Base-by-base conservation (phyloP, 176 grass and related monocot genomes). In the Leersia perrieri region DNA sequence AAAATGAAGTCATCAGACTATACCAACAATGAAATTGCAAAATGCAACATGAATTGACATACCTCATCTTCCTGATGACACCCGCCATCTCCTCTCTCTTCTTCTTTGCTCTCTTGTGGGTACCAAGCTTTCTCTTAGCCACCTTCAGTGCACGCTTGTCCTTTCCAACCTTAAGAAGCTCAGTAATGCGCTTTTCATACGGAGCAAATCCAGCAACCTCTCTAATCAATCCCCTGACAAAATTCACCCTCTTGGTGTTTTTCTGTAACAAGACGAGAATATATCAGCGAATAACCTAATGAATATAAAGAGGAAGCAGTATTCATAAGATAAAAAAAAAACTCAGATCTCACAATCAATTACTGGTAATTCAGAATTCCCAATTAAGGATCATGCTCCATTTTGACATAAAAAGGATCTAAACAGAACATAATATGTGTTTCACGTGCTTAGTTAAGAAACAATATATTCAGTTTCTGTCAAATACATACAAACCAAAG, bases 51-150 rank as follows among this genome's bases (percentile, higher is more conserved):
- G 1, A 78, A 41, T 10, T 7, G 2, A 29, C 53, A 6, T 33
- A 92, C 85, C 89, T 88, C 85, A 88, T 85, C 45, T 88, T 91
- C 71, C 89, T 91, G 47, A 91, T 14, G 9, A 91, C 89, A 91
- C 45, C 61, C 1, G 89, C 66, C 89, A 91, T 88, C 76, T 91
- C 85, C 72, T 91, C 89, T 39, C 89, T 80, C 89, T 91, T 91
- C 88, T 91, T 91, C 85, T 91, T 91, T 25, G 89, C 89, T 68
- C 89, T 87, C 85, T 91, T 91, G 89, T 91, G 85, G 33, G 89
- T 91, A 63, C 89, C 89, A 66, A 91, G 82, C 85, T 91, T 91
- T 61, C 89, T 80, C 77, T 91, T 91, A 0, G 89, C 82, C 23
- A 91, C 25, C 60, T 91, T 91, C 44, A 91, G 60, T 11, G 85